phyloP scores from a whole-genome alignment of 169 alveolate species.

The Eimeria sp. region DNA sequence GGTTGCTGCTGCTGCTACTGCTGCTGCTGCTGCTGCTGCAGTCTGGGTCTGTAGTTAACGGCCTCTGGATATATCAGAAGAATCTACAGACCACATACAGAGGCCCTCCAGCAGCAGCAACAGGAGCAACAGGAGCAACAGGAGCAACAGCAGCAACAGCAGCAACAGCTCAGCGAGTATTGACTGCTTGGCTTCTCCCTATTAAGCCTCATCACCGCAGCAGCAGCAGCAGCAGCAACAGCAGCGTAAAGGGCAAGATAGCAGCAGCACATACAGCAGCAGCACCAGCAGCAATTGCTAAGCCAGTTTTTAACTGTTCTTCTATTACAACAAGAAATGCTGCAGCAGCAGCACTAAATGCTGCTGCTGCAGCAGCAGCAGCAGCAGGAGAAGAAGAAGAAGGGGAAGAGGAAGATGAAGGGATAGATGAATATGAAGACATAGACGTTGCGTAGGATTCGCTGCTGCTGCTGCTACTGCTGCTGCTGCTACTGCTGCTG shows the following conservation, averaged over 20 bases:
- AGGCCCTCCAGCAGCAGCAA: not conserved
- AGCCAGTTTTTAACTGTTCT: too few relatives aligned
- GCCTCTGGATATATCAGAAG: too few relatives aligned
- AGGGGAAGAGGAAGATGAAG: not conserved
- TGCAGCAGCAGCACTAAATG: not conserved
- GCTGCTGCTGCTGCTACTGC: not conserved
- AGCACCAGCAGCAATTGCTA: not conserved
- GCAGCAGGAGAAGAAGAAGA: not conserved
- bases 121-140: not conserved
- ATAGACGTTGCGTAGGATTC: not conserved
- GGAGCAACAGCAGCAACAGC: not conserved
- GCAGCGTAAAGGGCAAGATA: not conserved
- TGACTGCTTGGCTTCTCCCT: not conserved
- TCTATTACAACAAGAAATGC: not conserved
- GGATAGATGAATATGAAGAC: not conserved
- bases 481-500: slow-evolving; percentile 16
- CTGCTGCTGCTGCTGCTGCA: slow-evolving; percentile 6
- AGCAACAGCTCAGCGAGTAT: not conserved
- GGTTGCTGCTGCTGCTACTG: slow-evolving; percentile 11
- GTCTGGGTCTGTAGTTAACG: too few relatives aligned
- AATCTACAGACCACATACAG: too few relatives aligned
- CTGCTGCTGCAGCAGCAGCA: not conserved
- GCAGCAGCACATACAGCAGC: not conserved
- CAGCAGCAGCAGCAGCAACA: slow-evolving; percentile 26
- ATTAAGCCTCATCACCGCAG: not conserved